Evolutionary conservation across 2,329 filamentous ascomycete species (phyloP), one percentile per base, ranked within the genome.

Genomic region (Tolypocladium cylindrosporum): DNA sequence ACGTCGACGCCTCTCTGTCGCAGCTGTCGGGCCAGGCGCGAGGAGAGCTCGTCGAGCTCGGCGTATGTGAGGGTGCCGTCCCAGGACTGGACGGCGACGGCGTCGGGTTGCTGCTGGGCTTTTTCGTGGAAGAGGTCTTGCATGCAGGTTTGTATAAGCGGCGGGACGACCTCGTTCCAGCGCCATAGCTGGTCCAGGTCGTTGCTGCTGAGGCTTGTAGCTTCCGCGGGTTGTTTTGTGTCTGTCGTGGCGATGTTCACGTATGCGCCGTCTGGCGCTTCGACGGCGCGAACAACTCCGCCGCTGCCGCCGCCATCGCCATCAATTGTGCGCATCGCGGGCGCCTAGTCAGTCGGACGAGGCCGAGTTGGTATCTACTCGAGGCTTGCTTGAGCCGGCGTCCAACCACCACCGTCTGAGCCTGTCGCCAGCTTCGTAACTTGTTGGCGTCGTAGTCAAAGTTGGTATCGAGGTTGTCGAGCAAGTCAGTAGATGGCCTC

Each of bases 61-160:
- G 64, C 57, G 60, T 80, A 81, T 3, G 76, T 79, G 56, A 79
- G 71, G 57, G 65, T 64, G 40, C 79, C 78, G 59, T 81, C 79
- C 77, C 77, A 80, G 0, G 78, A 78, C 57, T 76, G 66, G n/a
- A 81, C 71, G 34, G 79, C 78, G 6, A 71, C 61, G 27, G 70
- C 68, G n/a, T 70, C 62, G 1, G 77, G 76, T 3, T 72, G 68
- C 31, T 63, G 59, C 14, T 59, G 61, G 14, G 74, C 73, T 55
- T 72, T 71, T 14, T 74, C 69, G 11, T 70, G 67, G 57, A 81
- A 73, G 57, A 79, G 65, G 48, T 79, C 74, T 60, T 80, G 79
- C 69, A 79, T 77, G 60, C 75, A 78, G 52, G 65, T 67, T 21
- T 72, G 64, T 24, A 79, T 64, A 3, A 70, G 70, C 0, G 72